Evolutionary conservation across 78 protist genomes (phyloP).

Genomic region (Mantamonas sphyraenae): DNA sequence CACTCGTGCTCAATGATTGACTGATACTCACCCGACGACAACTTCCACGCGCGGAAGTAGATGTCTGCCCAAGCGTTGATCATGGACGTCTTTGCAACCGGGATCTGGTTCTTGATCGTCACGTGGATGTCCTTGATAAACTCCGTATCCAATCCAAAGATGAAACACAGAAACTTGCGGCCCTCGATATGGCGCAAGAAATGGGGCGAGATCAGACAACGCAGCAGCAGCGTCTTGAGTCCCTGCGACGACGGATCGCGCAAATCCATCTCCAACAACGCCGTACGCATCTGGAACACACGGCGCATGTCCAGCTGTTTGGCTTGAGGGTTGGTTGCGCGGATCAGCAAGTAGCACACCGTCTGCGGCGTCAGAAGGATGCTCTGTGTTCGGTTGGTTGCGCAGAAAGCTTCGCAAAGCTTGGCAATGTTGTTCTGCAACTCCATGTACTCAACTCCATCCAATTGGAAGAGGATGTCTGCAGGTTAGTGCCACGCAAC

Average conservation of each 20-base stretch:
- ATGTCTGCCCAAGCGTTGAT: constrained; percentile 32
- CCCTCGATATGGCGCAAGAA: constrained; percentile 42
- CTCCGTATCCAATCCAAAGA: constrained; percentile 11
- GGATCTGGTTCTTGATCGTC: constrained; percentile 37
- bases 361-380: too few relatives aligned
- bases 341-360: constrained; percentile 29
- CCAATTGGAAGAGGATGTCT: too few relatives aligned
- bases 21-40: constrained; percentile 11
- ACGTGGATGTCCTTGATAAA: constrained; percentile 38
- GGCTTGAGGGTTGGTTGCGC: constrained; percentile 13
- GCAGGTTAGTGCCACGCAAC: too few relatives aligned
- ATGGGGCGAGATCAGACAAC: constrained; percentile 31
- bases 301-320: constrained; percentile 27
- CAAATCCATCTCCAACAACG: constrained; percentile 27
- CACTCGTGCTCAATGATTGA: constrained; percentile 25
- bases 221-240: constrained; percentile 30
- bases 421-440: too few relatives aligned
- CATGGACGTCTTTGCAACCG: not conserved
- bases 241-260: constrained; percentile 5
- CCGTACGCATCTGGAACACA: constrained; percentile 20
- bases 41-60: constrained; percentile 54
- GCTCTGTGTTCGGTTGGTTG: too few relatives aligned
- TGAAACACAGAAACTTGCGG: constrained; percentile 23
- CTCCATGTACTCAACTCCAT: too few relatives aligned
- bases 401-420: too few relatives aligned